Base-by-base conservation (phyloP, 441 rosid genomes). In the Pelargonium myrrhifolium region DNA sequence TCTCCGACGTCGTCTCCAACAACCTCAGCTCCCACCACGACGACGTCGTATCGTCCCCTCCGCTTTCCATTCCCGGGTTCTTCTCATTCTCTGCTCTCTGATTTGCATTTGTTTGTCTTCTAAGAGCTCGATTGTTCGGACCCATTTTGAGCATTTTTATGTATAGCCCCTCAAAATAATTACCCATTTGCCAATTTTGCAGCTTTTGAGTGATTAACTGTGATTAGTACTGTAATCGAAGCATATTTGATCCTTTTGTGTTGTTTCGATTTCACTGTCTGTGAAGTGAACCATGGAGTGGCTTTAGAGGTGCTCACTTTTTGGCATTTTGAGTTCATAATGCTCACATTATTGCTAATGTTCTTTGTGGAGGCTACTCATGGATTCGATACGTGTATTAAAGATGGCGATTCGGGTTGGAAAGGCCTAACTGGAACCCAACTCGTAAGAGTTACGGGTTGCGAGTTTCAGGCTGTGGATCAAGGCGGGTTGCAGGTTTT, bases 1-100 rank as follows among this genome's bases (percentile, higher is more conserved):
- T 88, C 70, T 51, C 62, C 73, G 66, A 69, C 69, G 68, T 73
- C 70, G 11, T 69, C 26, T 74, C 82, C 65, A 74, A 72, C 24
- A 72, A 18, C 37, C 4, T 14, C 58, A 15, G 67, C 39, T 70
- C 81, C 15, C 68, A 35, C 15, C 49, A 49, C 31, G 74, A 73
- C 49, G 49, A 12, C 55, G 68, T 39, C 65, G 71, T 73, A 68
- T 73, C 84, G 42, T 65, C 77, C 67, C 75, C 67, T 31, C 72
- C 56, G 56, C 56, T 18, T 5, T 15, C 81, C 71, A 65, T 78
- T 53, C 62, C 15, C 37, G 53, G 69, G 68, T 66, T 76, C 84
- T 84, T 66, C 55, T 15, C 61, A 11, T 20, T 55, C 43, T 58
- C 60, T 28, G 7, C 31, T 42, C 56, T 62, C 51, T 21, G 9